Evolutionary conservation across 345 rosid genomes (phyloP).

Genomic region (Acer negundo): DNA sequence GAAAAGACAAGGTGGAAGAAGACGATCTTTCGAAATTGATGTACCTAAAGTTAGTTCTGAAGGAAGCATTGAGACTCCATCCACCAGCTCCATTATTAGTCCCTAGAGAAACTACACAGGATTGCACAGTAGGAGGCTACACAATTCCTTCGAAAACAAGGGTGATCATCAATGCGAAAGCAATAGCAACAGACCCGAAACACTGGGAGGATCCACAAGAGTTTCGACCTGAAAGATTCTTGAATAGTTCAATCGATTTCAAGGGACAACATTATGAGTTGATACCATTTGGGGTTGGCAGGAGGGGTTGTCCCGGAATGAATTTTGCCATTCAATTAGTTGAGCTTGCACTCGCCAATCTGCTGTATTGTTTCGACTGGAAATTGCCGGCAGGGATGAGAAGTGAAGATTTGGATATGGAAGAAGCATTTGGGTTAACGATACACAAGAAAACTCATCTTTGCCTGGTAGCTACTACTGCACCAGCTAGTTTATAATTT

Average conservation of each 20-base stretch:
- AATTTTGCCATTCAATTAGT: conserved; percentile 38
- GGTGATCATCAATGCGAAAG: conserved; percentile 30
- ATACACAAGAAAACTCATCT: conserved; percentile 56
- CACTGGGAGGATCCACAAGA: conserved; percentile 39
- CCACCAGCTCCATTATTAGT: conserved; percentile 38
- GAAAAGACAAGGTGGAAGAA: conserved; percentile 32
- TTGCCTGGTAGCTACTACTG: conserved; percentile 22
- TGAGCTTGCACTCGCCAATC: conserved; percentile 49
- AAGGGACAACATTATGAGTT: conserved; percentile 52
- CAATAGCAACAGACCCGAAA: conserved; percentile 32
- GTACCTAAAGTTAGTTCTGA: conserved; percentile 35
- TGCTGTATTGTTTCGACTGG: conserved; percentile 53
- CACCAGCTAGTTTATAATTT: not conserved
- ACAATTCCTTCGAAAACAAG: conserved; percentile 42
- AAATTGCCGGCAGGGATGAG: conserved; percentile 45
- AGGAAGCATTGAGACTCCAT: conserved; percentile 41
- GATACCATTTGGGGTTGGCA: conserved; percentile 61
- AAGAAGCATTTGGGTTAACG: conserved; percentile 45
- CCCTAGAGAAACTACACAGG: conserved; percentile 42
- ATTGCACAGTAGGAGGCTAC: conserved; percentile 30
- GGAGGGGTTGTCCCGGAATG: conserved; percentile 67
- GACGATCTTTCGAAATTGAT: conserved; percentile 28
- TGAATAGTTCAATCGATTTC: conserved; percentile 42
- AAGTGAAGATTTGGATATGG: conserved; percentile 47
- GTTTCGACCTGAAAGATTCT: conserved; percentile 51